Evolutionary conservation across 225 moss, liverwort and hornwort genomes (phyloP).

Genomic region (Anthoceros angustus): DNA sequence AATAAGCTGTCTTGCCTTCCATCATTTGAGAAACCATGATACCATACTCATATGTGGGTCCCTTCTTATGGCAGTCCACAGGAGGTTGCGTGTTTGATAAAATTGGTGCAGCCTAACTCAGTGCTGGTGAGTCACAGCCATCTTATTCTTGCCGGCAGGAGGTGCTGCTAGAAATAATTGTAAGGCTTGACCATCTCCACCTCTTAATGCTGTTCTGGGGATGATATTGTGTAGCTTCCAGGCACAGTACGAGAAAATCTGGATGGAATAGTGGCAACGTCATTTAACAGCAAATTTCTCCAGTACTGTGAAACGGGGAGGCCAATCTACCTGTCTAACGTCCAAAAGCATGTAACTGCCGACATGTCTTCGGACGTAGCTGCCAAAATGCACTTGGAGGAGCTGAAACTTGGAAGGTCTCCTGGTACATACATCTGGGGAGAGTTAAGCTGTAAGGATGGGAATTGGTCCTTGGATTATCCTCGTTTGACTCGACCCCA

Average conservation of each 20-base stretch:
- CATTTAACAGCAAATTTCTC: conserved; percentile 9
- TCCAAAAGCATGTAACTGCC: conserved; percentile 40
- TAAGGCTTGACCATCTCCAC: conserved; percentile 25
- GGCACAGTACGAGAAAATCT: conserved; percentile 32
- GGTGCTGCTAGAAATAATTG: conserved; percentile 13
- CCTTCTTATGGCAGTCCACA: conserved; percentile 28
- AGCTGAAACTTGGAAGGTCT: conserved; percentile 45
- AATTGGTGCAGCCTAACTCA: conserved; percentile 43
- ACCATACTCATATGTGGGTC: not conserved
- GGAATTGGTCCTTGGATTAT: conserved; percentile 39
- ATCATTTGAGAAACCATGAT: not conserved
- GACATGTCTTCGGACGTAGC: conserved; percentile 80
- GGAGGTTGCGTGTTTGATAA: conserved; percentile 41
- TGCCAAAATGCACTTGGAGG: conserved; percentile 58
- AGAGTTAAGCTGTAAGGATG: conserved; percentile 56
- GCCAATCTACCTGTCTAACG: conserved; percentile 29
- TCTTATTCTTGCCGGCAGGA: not conserved
- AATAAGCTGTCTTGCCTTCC: not conserved
- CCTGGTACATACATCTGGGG: conserved; percentile 60
- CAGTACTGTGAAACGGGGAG: conserved; percentile 27
- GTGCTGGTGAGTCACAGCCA: conserved; percentile 16
- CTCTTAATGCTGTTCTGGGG: not conserved
- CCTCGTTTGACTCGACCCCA: conserved; percentile 17
- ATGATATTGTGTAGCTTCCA: not conserved
- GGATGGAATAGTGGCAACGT: conserved; percentile 13